Percentiles rank a stretch among this genome's conserved stretches.
phyloP scores from a whole-genome alignment of 2,329 filamentous ascomycete species.

The Colletotrichum shisoi region DNA sequence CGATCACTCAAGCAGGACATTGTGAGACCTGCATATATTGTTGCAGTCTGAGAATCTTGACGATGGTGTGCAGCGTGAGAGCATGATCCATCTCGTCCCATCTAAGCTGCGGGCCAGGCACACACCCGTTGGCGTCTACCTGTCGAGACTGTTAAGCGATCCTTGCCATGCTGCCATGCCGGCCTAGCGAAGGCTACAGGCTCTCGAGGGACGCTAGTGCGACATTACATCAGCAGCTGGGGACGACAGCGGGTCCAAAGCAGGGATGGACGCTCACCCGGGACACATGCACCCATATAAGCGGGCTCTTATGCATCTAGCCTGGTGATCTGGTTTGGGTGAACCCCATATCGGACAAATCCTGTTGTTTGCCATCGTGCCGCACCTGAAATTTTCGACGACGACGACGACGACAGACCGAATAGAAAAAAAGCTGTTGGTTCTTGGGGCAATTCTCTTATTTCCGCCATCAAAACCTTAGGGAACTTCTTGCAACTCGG shows the following conservation, averaged over 20 bases:
- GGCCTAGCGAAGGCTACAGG: constrained; percentile 24
- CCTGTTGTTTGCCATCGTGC: constrained; percentile 29
- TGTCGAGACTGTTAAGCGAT: constrained; percentile 28
- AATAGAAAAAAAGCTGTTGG: constrained; percentile 4
- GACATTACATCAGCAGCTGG: constrained; percentile 37
- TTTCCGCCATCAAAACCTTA: not conserved
- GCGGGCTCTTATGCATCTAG: constrained; percentile 39
- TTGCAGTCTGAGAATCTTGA: constrained; percentile 12
- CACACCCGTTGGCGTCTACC: constrained; percentile 27
- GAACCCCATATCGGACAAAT: constrained; percentile 34
- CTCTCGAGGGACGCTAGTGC: constrained; percentile 21
- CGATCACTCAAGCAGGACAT: constrained; percentile 29
- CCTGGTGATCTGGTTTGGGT: constrained; percentile 35
- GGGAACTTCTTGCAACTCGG: constrained; percentile 13
- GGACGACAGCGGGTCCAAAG: not conserved
- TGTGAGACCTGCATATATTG: constrained; percentile 38
- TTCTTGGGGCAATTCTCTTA: not conserved
- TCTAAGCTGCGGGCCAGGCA: constrained; percentile 31
- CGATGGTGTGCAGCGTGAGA: constrained; percentile 30
- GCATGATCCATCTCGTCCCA: constrained; percentile 37
- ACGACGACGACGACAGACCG: constrained; percentile 6
- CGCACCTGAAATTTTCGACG: constrained; percentile 31
- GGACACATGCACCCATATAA: constrained; percentile 35
- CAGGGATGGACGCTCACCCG: constrained; percentile 34
- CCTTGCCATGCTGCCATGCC: constrained; percentile 1